These are phyloP conservation scores for Hypoxylon sp. DNA, from an alignment of 2,329 filamentous ascomycete genomes.

Conservation along the genomic window DNA sequence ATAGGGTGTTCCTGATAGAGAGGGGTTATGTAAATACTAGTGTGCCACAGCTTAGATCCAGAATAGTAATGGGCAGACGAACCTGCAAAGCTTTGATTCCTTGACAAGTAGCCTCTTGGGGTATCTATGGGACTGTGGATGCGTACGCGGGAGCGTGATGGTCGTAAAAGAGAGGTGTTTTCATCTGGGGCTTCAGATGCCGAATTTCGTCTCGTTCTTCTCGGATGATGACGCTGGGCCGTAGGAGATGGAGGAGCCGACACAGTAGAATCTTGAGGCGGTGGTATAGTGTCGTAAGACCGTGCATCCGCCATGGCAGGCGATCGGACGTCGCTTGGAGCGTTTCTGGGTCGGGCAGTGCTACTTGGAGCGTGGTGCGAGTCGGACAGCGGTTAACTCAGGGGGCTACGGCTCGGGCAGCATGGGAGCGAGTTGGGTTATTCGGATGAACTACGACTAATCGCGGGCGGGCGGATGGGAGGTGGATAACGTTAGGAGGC, in stretches of 20 bases:
- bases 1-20: slow-evolving; percentile 38
- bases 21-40: slow-evolving; percentile 8
- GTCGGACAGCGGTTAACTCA: slow-evolving; percentile 5
- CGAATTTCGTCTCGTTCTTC: slow-evolving; percentile 48
- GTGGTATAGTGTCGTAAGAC: slow-evolving; percentile 32
- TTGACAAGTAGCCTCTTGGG: slow-evolving; percentile 51
- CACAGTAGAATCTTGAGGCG: slow-evolving; percentile 23
- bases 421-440: slow-evolving; percentile 28
- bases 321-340: slow-evolving; percentile 2
- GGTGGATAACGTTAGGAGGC: not conserved
- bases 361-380: not conserved
- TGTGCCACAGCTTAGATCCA: not conserved
- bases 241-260: slow-evolving; percentile 48
- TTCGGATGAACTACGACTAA: slow-evolving; percentile 14
- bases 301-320: slow-evolving; percentile 42
- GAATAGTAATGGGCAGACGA: slow-evolving; percentile 40
- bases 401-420: slow-evolving; percentile 12
- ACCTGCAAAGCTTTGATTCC: slow-evolving; percentile 64
- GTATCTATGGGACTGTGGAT: slow-evolving; percentile 55
- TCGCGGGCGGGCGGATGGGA: slow-evolving; percentile 14
- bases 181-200: slow-evolving; percentile 58
- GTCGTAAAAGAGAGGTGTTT: slow-evolving; percentile 61
- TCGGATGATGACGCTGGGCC: slow-evolving; percentile 46
- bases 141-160: slow-evolving; percentile 61
- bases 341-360: not conserved